A percentile compares a stretch with the other conserved stretches of the same genome.
These are phyloP conservation scores for Cubamyces lactineus DNA, from an alignment of 768 basidiomycete genomes.

Conservation along the genomic window DNA sequence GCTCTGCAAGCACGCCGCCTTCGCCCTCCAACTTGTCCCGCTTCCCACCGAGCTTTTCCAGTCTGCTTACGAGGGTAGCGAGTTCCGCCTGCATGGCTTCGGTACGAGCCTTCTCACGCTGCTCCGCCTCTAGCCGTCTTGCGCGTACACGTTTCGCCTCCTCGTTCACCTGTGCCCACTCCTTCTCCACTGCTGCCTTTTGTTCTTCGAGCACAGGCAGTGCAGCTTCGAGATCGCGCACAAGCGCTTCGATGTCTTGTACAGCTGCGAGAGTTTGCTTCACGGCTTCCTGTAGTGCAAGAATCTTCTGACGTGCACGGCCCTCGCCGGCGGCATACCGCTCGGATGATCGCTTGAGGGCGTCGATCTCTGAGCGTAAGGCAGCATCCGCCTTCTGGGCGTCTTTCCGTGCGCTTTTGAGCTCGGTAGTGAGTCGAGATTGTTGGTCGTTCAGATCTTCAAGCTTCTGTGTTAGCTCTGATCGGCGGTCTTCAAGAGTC, in stretches of 20 bases:
- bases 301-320: conserved; percentile 82
- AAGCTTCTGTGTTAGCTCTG: conserved; percentile 70
- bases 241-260: conserved; percentile 46
- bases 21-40: conserved; percentile 65
- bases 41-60: conserved; percentile 70
- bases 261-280: conserved; percentile 65
- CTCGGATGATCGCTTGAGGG: conserved; percentile 80
- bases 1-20: conserved; percentile 54
- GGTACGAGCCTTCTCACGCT: conserved; percentile 53
- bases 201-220: conserved; percentile 45
- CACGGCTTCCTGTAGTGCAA: conserved; percentile 87
- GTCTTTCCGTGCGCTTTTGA: conserved; percentile 81
- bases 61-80: conserved; percentile 52
- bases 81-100: conserved; percentile 65
- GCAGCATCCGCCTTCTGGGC: conserved; percentile 83
- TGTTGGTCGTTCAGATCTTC: conserved; percentile 65
- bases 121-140: conserved; percentile 52
- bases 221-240: conserved; percentile 42
- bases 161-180: conserved; percentile 44
- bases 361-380: conserved; percentile 82
- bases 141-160: conserved; percentile 50
- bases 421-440: conserved; percentile 62
- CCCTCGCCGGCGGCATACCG: conserved; percentile 75
- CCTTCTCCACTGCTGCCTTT: conserved; percentile 47
- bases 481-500: conserved; percentile 68